phyloP scores from a whole-genome alignment of 352 stramenopile genomes.

The Albugo laibachii region DNA sequence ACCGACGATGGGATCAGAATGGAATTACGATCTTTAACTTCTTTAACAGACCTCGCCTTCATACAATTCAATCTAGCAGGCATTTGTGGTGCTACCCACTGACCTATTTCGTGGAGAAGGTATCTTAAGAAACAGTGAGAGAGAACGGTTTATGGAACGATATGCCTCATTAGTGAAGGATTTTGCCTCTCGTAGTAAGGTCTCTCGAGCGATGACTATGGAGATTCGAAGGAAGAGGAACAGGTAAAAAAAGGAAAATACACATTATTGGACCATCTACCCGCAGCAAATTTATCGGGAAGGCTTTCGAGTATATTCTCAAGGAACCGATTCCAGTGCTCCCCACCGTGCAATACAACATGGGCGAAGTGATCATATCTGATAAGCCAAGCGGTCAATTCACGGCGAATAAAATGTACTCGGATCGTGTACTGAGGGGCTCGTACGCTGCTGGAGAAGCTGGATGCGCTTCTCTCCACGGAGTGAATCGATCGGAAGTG shows the following conservation, averaged over 20 bases:
- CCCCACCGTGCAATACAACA: constrained; percentile 97
- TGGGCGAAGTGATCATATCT: constrained; percentile 86
- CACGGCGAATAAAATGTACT: constrained; percentile 53
- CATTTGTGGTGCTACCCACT: constrained; percentile 93
- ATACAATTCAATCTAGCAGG: constrained; percentile 96
- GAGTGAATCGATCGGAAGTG: constrained; percentile 85
- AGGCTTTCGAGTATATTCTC: constrained; percentile 87
- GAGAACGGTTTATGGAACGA: constrained; percentile 91
- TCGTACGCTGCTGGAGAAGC: constrained; percentile 91
- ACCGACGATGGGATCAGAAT: constrained; percentile 94
- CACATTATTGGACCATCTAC: constrained; percentile 95
- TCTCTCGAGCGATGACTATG: constrained; percentile 93
- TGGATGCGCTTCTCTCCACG: constrained; percentile 89
- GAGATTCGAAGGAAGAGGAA: constrained; percentile 91
- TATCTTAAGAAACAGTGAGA: constrained; percentile 89
- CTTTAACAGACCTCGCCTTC: constrained; percentile 92
- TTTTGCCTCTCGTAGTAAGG: constrained; percentile 89
- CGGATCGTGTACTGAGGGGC: constrained; percentile 84
- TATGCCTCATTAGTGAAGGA: constrained; percentile 94
- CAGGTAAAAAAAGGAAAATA: constrained; percentile 80
- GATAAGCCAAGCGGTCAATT: constrained; percentile 26
- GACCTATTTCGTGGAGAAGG: constrained; percentile 92
- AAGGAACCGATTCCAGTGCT: constrained; percentile 96
- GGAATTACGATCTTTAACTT: constrained; percentile 84
- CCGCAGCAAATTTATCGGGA: constrained; percentile 83